Base-by-base conservation (phyloP, 768 basidiomycete genomes). In the Amanita pallidorosea region DNA sequence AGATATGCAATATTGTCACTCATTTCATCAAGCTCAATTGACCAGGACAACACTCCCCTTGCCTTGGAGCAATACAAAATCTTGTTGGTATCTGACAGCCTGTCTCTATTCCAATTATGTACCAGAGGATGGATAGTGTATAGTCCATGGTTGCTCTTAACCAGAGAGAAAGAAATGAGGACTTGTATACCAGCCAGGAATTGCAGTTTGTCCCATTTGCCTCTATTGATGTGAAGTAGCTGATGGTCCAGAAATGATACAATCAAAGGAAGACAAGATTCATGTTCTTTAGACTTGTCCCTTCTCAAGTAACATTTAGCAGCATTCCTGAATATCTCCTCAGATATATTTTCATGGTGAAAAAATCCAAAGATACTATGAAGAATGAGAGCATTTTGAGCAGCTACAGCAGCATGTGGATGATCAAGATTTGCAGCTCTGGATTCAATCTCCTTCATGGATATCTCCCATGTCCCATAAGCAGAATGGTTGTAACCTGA, bases 381-480 rank as follows among this genome's bases (percentile, higher is more conserved):
- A 23, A 58, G 52, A 44, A 60, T 50, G 52, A 60, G 45, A 8
- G 59, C 59, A 49, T 13, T 52, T 35, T 60, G 34, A 7, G 57
- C 56, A 12, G 43, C 52, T 29, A 48, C 11, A 8, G 22, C 15
- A 8, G 12, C 7, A 15, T 33, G 18, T 20, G 36, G 6, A 27
- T 17, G 12, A 15, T 17, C 11, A 12, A 18, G 11, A 7, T n/a
- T 18, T 29, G 8, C 17, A 35, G 55, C 53, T 37, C 44, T 52
- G 3, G 31, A 25, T 43, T 57, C 38, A 33, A 60, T 57, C n/a
- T 42, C 53, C 20, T 51, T 4, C n/a, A 55, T 49, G 42, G 59
- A 58, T 15, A 58, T n/a, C 11, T 59, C 58, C 56, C 58, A 59
- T 23, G 58, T 57, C 15, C 52, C 50, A 50, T 57, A 55, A 7